Conservation (phyloP, 768 basidiomycete species). For the Kwoniella mangroviensis region DNA sequence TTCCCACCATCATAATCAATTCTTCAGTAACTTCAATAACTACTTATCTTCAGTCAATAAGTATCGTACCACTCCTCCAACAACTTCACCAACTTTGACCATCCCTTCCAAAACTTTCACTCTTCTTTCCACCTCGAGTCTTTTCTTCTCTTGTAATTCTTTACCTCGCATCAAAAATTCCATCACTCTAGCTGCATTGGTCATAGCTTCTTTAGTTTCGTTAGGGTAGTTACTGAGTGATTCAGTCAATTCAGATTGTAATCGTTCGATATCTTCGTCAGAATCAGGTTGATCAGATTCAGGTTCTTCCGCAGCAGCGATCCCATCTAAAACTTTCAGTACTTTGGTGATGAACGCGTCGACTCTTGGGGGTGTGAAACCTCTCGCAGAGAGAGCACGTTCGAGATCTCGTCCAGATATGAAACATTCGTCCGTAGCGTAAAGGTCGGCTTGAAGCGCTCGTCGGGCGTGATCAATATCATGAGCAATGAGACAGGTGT, state of each 20-base stretch:
- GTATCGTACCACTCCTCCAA: conserved; percentile 46
- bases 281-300: conserved; percentile 22
- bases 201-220: conserved; percentile 45
- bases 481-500: conserved; percentile 45
- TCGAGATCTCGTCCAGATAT: conserved; percentile 42
- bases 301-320: conserved; percentile 45
- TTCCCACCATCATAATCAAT: not conserved
- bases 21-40: not conserved
- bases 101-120: conserved; percentile 54
- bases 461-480: conserved; percentile 47
- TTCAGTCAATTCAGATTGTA: conserved; percentile 35
- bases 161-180: conserved; percentile 48
- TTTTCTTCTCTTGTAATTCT: conserved; percentile 47
- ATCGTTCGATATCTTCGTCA: conserved; percentile 18
- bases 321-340: conserved; percentile 49
- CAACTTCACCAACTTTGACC: conserved; percentile 49
- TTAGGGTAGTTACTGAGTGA: conserved; percentile 32
- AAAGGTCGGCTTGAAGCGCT: conserved; percentile 43
- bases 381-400: conserved; percentile 26
- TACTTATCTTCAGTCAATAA: conserved; percentile 43
- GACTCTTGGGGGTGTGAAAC: conserved; percentile 39
- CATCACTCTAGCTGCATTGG: conserved; percentile 30
- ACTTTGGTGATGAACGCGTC: conserved; percentile 51
- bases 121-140: conserved; percentile 45
- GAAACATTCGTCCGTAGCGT: conserved; percentile 50